phyloP scores from a whole-genome alignment of 768 basidiomycete genomes.

The Sistotremastrum suecicum region DNA sequence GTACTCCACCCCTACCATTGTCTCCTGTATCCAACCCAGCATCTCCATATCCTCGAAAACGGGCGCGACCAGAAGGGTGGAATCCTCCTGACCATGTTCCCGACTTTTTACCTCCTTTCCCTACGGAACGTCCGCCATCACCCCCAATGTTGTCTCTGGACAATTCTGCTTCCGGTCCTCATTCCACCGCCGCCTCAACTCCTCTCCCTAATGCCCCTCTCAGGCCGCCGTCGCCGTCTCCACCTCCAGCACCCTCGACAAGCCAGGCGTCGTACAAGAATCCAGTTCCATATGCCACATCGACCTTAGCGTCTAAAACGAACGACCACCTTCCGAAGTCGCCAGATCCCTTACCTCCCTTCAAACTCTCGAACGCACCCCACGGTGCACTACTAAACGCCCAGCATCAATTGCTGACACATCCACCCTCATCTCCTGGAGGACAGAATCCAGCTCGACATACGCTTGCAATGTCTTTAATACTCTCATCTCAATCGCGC shows the following conservation, averaged over 20 bases:
- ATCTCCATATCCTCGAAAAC: slow-evolving; percentile 38
- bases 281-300: slow-evolving; percentile 61
- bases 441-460: slow-evolving; percentile 50
- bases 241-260: slow-evolving; percentile 21
- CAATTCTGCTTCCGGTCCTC: slow-evolving; percentile 5
- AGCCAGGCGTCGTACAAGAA: slow-evolving; percentile 54
- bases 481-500: slow-evolving; percentile 39
- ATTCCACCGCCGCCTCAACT: slow-evolving; percentile 16
- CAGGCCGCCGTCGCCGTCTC: slow-evolving; percentile 16
- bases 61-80: slow-evolving; percentile 42
- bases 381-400: slow-evolving; percentile 53
- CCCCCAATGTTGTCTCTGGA: slow-evolving; percentile 1
- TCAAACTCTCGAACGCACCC: slow-evolving; percentile 12
- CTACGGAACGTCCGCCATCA: slow-evolving; percentile 17
- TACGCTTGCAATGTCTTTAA: slow-evolving; percentile 47
- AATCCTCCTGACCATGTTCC: slow-evolving; percentile 51
- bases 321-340: slow-evolving; percentile 55
- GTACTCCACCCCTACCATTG: slow-evolving; percentile 31
- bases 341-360: slow-evolving; percentile 14
- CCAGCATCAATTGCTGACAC: slow-evolving; percentile 66
- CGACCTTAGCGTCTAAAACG: slow-evolving; percentile 46
- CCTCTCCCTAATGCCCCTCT: slow-evolving; percentile 19
- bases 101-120: slow-evolving; percentile 56
- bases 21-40: slow-evolving; percentile 46
- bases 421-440: slow-evolving; percentile 39